Evolutionary conservation across 805 yeast genomes (phyloP).

Genomic region (Monosporozyma yasuniensis): DNA sequence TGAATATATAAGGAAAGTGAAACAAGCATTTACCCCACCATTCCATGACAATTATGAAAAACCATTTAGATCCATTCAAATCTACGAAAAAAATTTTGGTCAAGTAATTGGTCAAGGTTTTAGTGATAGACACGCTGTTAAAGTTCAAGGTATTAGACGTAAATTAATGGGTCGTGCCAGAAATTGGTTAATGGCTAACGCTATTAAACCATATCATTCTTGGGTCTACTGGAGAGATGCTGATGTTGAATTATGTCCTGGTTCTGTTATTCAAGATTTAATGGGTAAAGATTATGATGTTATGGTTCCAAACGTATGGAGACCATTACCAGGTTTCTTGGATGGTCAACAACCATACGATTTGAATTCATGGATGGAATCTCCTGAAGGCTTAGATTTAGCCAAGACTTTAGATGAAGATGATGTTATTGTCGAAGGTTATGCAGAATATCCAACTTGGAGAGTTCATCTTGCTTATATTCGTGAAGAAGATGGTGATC

Average conservation of each 20-base stretch:
- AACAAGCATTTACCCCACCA: slow-evolving; percentile 55
- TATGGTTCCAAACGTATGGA: slow-evolving; percentile 85
- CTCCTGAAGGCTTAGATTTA: slow-evolving; percentile 61
- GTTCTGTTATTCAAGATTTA: slow-evolving; percentile 61
- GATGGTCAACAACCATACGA: slow-evolving; percentile 85
- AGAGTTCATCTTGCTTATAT: slow-evolving; percentile 72
- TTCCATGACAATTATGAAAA: slow-evolving; percentile 51
- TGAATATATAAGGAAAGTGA: slow-evolving; percentile 47
- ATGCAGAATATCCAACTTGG: slow-evolving; percentile 81
- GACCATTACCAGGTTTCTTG: slow-evolving; percentile 88
- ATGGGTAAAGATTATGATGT: slow-evolving; percentile 66
- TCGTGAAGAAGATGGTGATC: slow-evolving; percentile 52
- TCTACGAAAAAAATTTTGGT: slow-evolving; percentile 76
- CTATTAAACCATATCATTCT: slow-evolving; percentile 73
- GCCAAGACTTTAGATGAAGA: slow-evolving; percentile 63
- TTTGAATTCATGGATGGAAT: slow-evolving; percentile 92
- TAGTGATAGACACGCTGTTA: slow-evolving; percentile 74
- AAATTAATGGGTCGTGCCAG: slow-evolving; percentile 82
- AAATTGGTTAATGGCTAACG: slow-evolving; percentile 70
- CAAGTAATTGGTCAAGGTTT: slow-evolving; percentile 81
- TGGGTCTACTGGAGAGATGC: slow-evolving; percentile 93
- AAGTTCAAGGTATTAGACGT: slow-evolving; percentile 76
- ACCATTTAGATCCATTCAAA: slow-evolving; percentile 72
- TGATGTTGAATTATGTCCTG: slow-evolving; percentile 76
- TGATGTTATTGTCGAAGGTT: slow-evolving; percentile 83